Evolutionary conservation across 2,329 filamentous ascomycete species (phyloP).

Genomic region (Diaporthe helianthi): DNA sequence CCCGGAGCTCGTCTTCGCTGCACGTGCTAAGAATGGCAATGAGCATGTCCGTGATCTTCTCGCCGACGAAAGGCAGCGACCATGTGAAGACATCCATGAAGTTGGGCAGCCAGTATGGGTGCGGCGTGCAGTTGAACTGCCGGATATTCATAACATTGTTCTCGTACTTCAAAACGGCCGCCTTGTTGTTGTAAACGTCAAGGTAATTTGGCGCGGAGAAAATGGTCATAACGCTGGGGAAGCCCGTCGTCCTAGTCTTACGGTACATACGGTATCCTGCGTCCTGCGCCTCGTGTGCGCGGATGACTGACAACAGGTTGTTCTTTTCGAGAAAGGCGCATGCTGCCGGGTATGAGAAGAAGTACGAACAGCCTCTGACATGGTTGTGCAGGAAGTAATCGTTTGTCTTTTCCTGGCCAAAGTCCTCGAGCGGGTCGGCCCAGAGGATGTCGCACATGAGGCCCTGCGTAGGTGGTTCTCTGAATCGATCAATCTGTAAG

Average conservation of each 20-base stretch:
- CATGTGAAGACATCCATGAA: constrained; percentile 99
- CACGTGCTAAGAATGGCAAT: constrained; percentile 98
- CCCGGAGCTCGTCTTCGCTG: constrained; percentile 97
- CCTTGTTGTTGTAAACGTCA: constrained; percentile 99
- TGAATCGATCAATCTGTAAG: constrained; percentile 89
- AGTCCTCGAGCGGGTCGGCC: constrained; percentile 97
- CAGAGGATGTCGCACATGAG: constrained; percentile 99
- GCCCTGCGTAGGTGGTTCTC: constrained; percentile 95
- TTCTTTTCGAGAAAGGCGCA: constrained; percentile 99
- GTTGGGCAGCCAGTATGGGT: constrained; percentile 99
- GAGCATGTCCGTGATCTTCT: constrained; percentile 99
- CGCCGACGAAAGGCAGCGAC: constrained; percentile 97
- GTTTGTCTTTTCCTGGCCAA: constrained; percentile 97
- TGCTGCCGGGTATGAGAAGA: constrained; percentile 97
- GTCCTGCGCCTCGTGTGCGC: constrained; percentile 97
- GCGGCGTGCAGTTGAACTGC: constrained; percentile 99
- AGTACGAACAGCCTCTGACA: constrained; percentile 97
- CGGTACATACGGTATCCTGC: constrained; percentile 99
- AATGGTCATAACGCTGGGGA: constrained; percentile 99
- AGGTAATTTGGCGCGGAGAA: constrained; percentile 99
- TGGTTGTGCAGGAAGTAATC: constrained; percentile 99
- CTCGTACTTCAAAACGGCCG: constrained; percentile 97
- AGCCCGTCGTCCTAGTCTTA: constrained; percentile 96
- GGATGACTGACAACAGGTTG: constrained; percentile 94
- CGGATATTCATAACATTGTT: constrained; percentile 99